Base-by-base conservation (phyloP, 1,284 basidiomycete genomes). In the Naganishia sp. region DNA sequence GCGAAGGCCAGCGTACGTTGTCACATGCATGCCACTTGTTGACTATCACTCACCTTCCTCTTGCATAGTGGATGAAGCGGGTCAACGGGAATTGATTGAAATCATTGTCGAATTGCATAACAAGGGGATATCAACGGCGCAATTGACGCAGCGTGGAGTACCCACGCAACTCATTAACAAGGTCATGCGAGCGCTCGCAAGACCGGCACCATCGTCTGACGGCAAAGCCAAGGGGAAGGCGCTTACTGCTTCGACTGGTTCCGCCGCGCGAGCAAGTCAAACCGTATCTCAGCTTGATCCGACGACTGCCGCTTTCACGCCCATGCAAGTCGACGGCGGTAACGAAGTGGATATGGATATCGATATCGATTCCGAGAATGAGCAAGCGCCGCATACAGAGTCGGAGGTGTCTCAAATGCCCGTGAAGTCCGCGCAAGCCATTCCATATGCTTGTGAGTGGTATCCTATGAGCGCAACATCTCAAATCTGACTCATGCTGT, bases 131-230 rank as follows among this genome's bases (percentile, higher is more conserved):
- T 41, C 58, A 18, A 51, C 47, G 3, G 47, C 32, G 47, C 47
- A 61, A 35, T n/a, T 61, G 47, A 61, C 49, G 3, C 58, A 61
- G 18, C 58, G 47, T 3, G 58, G 58, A 3, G 58, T 61, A 6
- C 47, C 58, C n/a, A 47, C 58, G 18, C 58, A 61, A 42, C 17
- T 61, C 1, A 43, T 61, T 21, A 61, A 61, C 21, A 67, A 60
- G 57, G 66, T 63, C 32, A 70, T 69, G 23, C 70, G 68, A 23
- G 63, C 65, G 7, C 67, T 71, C 15, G 67, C 62, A 6, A 45
- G 21, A 39, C 66, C 66, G 10, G 53, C 62, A 13, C 39, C 67
- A 6, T 23, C 54, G n/a, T 43, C 31, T 11, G 55, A 57, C 18
- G 6, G 28, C n/a, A 46, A 35, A 41, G 7, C 45, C 28, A 18